Base-by-base conservation (phyloP, 176 grass and related monocot species). In the Melocanna baccifera region DNA sequence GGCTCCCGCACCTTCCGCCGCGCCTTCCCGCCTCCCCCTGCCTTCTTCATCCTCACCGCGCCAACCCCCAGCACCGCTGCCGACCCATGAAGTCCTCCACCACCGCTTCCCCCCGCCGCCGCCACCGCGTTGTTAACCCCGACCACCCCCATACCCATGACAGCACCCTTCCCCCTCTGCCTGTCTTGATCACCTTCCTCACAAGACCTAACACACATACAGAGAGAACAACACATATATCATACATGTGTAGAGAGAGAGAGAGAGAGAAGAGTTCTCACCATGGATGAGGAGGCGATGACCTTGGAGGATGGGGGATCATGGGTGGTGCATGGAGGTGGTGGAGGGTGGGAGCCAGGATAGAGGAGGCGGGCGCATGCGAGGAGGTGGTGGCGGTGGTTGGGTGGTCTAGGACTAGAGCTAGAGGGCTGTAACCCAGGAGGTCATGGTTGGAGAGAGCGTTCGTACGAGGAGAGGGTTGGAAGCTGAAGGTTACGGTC, bases 1-100 rank as follows among this genome's bases (percentile, higher is more conserved):
- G 96, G 96, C 77, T 98, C 96, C 61, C 96, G 83, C 72, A 98
- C 87, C 91, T 90, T 98, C 84, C 91, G 90, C 84, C 96, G 87
- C 23, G 73, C 86, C 83, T 92, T 91, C 48, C 40, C 84, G 3
- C 82, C 82, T 73, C 57, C 66, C 0, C 36, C 67, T 34, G 62
- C 41, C 56, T 92, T 98, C 91, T 93, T 95, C 93, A 90, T 95
- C 91, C 89, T 84, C 71, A 84, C 67, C 1, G 89, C 41, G 13
- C 89, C 66, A 3, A 94, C 84, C 4, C 82, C 86, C 14, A 90
- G 75, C 85, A 15, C 81, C 1, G 39, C 10, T 2, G 16, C 32
- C 36, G 46, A n/a, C 37, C 52, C 67, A 13, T 72, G 39, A 11
- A 34, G 4, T n/a, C 51, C 18, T 0, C 67, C 79, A 5, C 41